phyloP scores from a whole-genome alignment of 2,329 filamentous ascomycete species.

The Alternaria arborescens region DNA sequence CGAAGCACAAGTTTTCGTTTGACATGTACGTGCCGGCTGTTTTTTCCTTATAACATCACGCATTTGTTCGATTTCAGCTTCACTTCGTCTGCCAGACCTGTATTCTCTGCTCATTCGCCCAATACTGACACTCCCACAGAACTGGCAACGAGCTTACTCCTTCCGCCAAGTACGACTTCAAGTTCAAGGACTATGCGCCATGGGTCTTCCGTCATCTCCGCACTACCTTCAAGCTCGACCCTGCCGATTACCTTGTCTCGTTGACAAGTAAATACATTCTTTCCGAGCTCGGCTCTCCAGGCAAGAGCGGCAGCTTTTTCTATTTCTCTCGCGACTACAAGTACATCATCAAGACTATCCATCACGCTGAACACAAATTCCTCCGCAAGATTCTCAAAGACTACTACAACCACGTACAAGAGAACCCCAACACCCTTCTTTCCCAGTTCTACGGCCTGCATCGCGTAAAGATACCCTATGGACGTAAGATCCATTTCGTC shows the following conservation, averaged over 20 bases:
- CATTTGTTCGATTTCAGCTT: slow-evolving; percentile 24
- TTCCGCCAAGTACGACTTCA: slow-evolving; percentile 99
- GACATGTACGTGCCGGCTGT: slow-evolving; percentile 75
- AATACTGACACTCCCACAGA: slow-evolving; percentile 58
- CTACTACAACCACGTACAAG: slow-evolving; percentile 90
- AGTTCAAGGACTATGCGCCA: slow-evolving; percentile 99
- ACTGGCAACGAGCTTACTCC: slow-evolving; percentile 97
- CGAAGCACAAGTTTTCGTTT: slow-evolving; percentile 97
- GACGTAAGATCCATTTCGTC: slow-evolving; percentile 98
- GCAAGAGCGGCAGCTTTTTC: slow-evolving; percentile 99
- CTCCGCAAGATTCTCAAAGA: slow-evolving; percentile 84
- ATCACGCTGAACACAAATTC: slow-evolving; percentile 92
- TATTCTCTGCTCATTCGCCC: background rate
- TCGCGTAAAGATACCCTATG: slow-evolving; percentile 97
- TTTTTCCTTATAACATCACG: slow-evolving; percentile 28
- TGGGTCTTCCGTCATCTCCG: slow-evolving; percentile 98
- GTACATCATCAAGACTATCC: slow-evolving; percentile 99
- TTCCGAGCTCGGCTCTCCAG: slow-evolving; percentile 94
- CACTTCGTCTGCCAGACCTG: slow-evolving; percentile 22
- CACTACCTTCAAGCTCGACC: slow-evolving; percentile 86
- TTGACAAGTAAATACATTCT: slow-evolving; percentile 98
- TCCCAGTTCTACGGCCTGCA: slow-evolving; percentile 98
- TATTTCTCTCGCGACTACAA: slow-evolving; percentile 99
- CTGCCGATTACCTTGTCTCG: slow-evolving; percentile 97
- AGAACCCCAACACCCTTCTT: slow-evolving; percentile 95